Evolutionary conservation across 306 rosid genomes (phyloP).

Genomic region (Dryas alaskensis): DNA sequence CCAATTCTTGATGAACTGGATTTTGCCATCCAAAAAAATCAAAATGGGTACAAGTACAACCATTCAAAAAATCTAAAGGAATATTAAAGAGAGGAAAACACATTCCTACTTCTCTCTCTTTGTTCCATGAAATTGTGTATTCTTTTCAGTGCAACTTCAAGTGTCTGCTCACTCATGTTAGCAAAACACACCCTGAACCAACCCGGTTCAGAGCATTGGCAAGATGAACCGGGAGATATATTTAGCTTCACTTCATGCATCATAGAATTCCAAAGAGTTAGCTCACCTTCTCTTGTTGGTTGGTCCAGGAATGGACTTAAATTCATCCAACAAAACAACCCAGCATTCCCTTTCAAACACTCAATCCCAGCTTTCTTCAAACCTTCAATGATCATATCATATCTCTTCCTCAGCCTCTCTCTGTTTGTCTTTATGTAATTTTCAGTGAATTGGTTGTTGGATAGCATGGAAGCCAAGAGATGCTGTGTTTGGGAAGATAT

Average conservation of each 20-base stretch:
- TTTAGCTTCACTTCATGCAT: slow-evolving; percentile 61
- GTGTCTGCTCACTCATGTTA: slow-evolving; percentile 70
- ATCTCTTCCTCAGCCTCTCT: slow-evolving; percentile 63
- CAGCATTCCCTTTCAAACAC: slow-evolving; percentile 86
- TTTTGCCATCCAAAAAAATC: slow-evolving; percentile 31
- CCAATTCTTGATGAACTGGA: slow-evolving; percentile 11
- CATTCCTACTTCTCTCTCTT: slow-evolving; percentile 13
- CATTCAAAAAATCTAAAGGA: slow-evolving; percentile 35
- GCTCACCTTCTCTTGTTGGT: slow-evolving; percentile 60
- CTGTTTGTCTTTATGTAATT: slow-evolving; percentile 63
- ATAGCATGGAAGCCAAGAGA: slow-evolving; percentile 67
- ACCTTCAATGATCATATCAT: slow-evolving; percentile 67
- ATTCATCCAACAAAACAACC: slow-evolving; percentile 95
- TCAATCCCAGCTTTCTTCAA: slow-evolving; percentile 61
- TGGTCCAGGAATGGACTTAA: slow-evolving; percentile 58
- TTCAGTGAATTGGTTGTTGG: slow-evolving; percentile 52
- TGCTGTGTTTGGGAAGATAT: slow-evolving; percentile 89
- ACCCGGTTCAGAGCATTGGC: slow-evolving; percentile 86
- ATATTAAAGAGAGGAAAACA: neutral
- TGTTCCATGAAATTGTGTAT: slow-evolving; percentile 51
- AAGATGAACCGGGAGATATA: slow-evolving; percentile 89
- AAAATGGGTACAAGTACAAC: slow-evolving; percentile 48
- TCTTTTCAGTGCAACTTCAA: slow-evolving; percentile 68
- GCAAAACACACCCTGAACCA: slow-evolving; percentile 99
- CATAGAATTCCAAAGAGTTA: slow-evolving; percentile 59